Conservation (phyloP, 1,284 basidiomycete species). For the Coniophora puteana region DNA sequence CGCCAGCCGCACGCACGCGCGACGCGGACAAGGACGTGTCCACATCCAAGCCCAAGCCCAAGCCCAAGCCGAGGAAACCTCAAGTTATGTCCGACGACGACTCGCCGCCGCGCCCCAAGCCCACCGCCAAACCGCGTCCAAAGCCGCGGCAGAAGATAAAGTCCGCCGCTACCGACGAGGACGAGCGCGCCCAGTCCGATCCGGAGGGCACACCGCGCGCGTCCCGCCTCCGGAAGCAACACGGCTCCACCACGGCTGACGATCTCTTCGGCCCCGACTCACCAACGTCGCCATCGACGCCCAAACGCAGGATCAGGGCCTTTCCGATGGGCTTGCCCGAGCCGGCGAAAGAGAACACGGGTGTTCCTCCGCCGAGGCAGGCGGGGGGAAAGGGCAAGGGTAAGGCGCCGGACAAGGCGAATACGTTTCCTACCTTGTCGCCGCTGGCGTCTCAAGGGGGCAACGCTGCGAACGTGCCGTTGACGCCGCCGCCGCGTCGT, state of each 20-base stretch:
- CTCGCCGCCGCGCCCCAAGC: constrained; percentile 1
- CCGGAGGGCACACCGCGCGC: constrained; percentile 16
- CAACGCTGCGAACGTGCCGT: too few relatives aligned
- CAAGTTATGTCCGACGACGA: not conserved
- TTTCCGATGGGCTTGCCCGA: too few relatives aligned
- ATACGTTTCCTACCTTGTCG: constrained; percentile 21
- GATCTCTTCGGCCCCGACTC: constrained; percentile 21
- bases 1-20: not conserved
- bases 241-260: constrained; percentile 11
- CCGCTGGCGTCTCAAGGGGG: constrained; percentile 20
- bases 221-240: not conserved
- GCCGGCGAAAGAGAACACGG: constrained; percentile 2
- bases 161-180: not conserved
- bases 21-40: not conserved
- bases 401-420: constrained; percentile 10
- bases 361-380: not conserved
- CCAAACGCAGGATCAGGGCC: too few relatives aligned
- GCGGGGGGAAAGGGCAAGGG: not conserved
- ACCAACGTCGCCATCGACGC: too few relatives aligned
- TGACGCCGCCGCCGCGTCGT: too few relatives aligned
- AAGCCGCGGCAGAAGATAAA: constrained; percentile 8
- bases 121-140: constrained; percentile 10
- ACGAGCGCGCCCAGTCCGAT: not conserved
- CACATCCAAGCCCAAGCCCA: constrained; percentile 5
- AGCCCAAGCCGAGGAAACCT: too few relatives aligned